Evolutionary conservation across 2,329 filamentous ascomycete species (phyloP).

Genomic region (Diaporthe citriasiana): DNA sequence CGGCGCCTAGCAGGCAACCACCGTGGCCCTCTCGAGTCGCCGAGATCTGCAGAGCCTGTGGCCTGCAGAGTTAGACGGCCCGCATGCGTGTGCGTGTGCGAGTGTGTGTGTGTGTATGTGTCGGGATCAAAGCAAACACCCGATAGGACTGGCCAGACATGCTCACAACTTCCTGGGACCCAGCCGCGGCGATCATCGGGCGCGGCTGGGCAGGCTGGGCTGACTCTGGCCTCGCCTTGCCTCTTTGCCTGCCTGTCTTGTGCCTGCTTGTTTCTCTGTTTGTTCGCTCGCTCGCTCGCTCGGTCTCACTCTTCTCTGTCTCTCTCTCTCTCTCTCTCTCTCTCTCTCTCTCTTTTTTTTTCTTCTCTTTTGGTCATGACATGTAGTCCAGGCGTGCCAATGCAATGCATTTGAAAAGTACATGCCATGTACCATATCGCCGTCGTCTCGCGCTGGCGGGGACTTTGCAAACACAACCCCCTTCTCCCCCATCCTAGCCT

Average conservation of each 20-base stretch:
- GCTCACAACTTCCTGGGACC: not conserved
- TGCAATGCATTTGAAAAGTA: not conserved
- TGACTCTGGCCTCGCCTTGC: too few relatives aligned
- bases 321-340: not conserved
- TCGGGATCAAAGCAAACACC: slow-evolving; percentile 3
- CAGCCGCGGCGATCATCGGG: not conserved
- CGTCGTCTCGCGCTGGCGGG: slow-evolving; percentile 2
- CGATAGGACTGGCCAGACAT: not conserved
- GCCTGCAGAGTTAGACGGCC: slow-evolving; percentile 11
- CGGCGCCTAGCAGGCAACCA: slow-evolving; percentile 27
- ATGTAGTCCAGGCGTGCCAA: not conserved
- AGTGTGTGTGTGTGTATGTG: not conserved
- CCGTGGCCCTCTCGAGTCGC: slow-evolving; percentile 1
- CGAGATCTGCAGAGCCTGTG: slow-evolving; percentile 7
- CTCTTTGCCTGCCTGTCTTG: slow-evolving; percentile 6
- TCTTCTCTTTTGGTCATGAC: not conserved
- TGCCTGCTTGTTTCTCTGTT: slow-evolving; percentile 4
- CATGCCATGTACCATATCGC: not conserved
- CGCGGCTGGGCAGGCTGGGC: not conserved
- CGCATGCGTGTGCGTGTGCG: slow-evolving; percentile 2
- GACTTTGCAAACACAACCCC: not conserved
- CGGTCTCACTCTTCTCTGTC: not conserved
- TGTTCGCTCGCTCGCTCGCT: not conserved
- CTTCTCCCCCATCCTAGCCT: not conserved
- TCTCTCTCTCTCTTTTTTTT: not conserved